Conservation (phyloP, 2,329 filamentous ascomycete genomes). For the Neobulgaria alba region DNA sequence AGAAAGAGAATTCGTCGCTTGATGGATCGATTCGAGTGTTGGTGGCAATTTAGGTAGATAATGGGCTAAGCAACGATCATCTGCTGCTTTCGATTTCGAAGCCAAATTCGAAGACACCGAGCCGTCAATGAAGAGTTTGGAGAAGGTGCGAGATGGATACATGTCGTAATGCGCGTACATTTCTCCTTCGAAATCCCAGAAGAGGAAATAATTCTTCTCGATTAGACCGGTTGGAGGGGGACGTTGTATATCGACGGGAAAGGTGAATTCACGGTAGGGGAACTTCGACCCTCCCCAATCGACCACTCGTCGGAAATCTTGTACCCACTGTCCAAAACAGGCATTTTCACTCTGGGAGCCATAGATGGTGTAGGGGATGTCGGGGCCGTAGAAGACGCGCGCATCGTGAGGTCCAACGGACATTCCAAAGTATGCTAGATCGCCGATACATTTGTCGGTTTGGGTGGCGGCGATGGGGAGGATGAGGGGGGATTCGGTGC, state of each 20-base stretch:
- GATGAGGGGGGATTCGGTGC: constrained; percentile 32
- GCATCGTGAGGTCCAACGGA: constrained; percentile 50
- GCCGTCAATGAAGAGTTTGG: constrained; percentile 37
- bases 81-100: constrained; percentile 27
- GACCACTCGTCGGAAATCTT: constrained; percentile 43
- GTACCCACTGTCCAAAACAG: constrained; percentile 49
- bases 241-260: constrained; percentile 42
- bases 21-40: constrained; percentile 42
- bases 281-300: constrained; percentile 32
- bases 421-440: constrained; percentile 34
- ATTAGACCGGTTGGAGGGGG: constrained; percentile 36
- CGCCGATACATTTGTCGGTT: constrained; percentile 36
- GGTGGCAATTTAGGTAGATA: constrained; percentile 35
- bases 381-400: constrained; percentile 46
- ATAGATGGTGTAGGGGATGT: constrained; percentile 41
- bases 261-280: constrained; percentile 16
- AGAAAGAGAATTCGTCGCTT: constrained; percentile 49
- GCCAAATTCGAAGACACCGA: constrained; percentile 40
- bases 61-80: constrained; percentile 37
- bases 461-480: constrained; percentile 40
- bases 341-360: constrained; percentile 46
- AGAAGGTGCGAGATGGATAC: constrained; percentile 40
- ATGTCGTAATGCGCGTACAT: constrained; percentile 47
- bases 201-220: constrained; percentile 57
- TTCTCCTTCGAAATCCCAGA: constrained; percentile 42